Conservation (phyloP, 139 green algal species). For the Tetraselmis striata region DNA sequence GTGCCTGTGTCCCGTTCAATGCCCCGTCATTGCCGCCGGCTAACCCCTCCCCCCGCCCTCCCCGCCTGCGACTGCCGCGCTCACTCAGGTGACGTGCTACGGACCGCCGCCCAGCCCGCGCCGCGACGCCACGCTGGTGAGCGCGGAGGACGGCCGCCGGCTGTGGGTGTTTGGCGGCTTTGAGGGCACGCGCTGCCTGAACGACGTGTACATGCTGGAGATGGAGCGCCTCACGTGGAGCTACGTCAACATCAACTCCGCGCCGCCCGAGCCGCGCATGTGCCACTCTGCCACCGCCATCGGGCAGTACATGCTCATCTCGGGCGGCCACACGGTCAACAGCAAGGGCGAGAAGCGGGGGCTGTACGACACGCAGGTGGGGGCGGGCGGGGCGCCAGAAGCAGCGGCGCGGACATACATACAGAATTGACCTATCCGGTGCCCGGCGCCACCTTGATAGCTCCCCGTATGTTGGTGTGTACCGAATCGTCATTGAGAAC, state of each 20-base stretch:
- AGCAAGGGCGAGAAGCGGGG: background rate
- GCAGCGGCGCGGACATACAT: too few species aligned
- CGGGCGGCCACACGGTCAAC: background rate
- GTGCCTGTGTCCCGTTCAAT: too few species aligned
- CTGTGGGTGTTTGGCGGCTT: constrained; percentile 46
- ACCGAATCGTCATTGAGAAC: too few species aligned
- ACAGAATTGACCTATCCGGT: too few species aligned
- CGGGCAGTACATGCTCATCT: constrained; percentile 9
- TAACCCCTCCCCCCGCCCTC: too few species aligned
- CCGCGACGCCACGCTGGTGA: constrained; percentile 15
- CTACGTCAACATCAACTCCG: background rate
- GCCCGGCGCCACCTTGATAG: too few species aligned
- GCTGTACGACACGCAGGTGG: background rate
- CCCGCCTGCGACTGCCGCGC: background rate
- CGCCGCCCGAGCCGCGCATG: background rate
- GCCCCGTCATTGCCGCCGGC: too few species aligned
- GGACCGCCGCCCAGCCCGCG: constrained; percentile 12
- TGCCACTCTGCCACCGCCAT: constrained; percentile 5
- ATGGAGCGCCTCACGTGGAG: constrained; percentile 17
- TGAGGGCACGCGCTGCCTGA: constrained; percentile 11
- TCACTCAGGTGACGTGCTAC: background rate
- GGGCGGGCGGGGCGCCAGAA: too few species aligned
- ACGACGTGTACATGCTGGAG: constrained; percentile 21
- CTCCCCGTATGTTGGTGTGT: too few species aligned
- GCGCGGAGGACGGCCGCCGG: constrained; percentile 23